These are phyloP conservation scores for Aspergillus texensis DNA, from an alignment of 2,329 filamentous ascomycete genomes.

Conservation along the genomic window DNA sequence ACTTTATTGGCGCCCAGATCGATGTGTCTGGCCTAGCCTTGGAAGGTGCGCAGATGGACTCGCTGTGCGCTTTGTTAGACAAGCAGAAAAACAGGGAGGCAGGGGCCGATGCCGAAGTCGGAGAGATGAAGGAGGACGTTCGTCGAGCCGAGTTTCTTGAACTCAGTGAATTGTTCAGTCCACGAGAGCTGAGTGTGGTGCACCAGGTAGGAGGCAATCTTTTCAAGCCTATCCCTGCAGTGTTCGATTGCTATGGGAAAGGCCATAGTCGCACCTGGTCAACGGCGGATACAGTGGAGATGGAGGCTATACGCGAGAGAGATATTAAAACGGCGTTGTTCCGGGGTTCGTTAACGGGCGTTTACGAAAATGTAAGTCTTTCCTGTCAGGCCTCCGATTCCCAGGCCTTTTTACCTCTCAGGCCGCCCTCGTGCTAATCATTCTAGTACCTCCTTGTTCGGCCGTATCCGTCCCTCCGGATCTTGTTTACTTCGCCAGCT, in stretches of 20 bases:
- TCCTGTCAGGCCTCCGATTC: neutral
- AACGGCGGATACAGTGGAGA: slow-evolving; percentile 20
- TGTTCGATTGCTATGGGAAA: slow-evolving; percentile 8
- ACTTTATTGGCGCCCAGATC: slow-evolving; percentile 73
- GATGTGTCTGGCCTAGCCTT: slow-evolving; percentile 71
- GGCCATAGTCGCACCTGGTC: slow-evolving; percentile 19
- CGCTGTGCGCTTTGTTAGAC: slow-evolving; percentile 54
- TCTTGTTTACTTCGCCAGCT: slow-evolving; percentile 70
- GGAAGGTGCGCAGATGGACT: slow-evolving; percentile 66
- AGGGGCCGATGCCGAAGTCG: slow-evolving; percentile 20
- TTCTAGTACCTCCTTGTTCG: slow-evolving; percentile 49
- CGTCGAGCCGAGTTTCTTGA: slow-evolving; percentile 64
- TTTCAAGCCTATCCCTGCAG: slow-evolving; percentile 26
- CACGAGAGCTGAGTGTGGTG: slow-evolving; percentile 66
- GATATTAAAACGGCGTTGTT: slow-evolving; percentile 39
- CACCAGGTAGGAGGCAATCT: slow-evolving; percentile 62
- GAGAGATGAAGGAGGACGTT: slow-evolving; percentile 29
- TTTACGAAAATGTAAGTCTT: slow-evolving; percentile 58
- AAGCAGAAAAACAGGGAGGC: slow-evolving; percentile 24
- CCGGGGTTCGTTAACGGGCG: slow-evolving; percentile 40
- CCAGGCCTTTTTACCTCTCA: neutral
- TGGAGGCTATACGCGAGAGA: slow-evolving; percentile 37
- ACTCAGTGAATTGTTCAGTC: slow-evolving; percentile 70
- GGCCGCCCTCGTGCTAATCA: neutral
- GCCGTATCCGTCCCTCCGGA: slow-evolving; percentile 66